phyloP scores from a whole-genome alignment of 345 rosid genomes.

The Salix brachista region DNA sequence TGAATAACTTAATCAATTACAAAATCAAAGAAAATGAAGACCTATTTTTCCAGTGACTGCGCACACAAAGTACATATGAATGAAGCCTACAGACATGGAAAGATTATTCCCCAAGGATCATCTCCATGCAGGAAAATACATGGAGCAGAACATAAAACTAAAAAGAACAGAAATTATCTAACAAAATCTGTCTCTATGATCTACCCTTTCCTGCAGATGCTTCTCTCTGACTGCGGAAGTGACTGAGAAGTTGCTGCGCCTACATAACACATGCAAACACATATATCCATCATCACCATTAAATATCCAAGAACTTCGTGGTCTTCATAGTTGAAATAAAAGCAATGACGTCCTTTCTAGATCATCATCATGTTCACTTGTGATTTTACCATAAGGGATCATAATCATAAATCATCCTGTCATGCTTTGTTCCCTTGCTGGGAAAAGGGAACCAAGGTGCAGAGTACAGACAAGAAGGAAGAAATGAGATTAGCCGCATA shows the following conservation, averaged over 20 bases:
- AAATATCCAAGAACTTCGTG: neutral
- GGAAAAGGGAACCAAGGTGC: neutral
- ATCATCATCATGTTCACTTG: no score
- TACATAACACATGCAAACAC: conserved; percentile 28
- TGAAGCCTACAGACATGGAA: conserved; percentile 9
- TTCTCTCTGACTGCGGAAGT: conserved; percentile 85
- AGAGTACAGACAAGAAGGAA: neutral
- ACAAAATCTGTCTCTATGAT: conserved; percentile 26
- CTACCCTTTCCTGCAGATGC: conserved; percentile 55
- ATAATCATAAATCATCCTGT: neutral
- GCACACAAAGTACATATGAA: conserved; percentile 19
- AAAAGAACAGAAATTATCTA: neutral
- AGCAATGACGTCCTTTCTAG: neutral
- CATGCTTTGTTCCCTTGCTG: neutral
- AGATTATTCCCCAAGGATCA: conserved; percentile 3
- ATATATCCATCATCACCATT: conserved; percentile 9
- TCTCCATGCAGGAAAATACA: conserved; percentile 4
- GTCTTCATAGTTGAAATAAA: neutral
- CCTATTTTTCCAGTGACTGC: conserved; percentile 3
- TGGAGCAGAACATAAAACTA: conserved; percentile 11
- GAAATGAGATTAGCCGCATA: conserved; percentile 20
- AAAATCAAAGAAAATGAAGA: neutral
- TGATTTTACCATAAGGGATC: neutral
- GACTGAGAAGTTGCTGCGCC: conserved; percentile 96
- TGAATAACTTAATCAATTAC: conserved; percentile 7